Conservation (phyloP, 352 stramenopile genomes). For the Pythium coloratum region DNA sequence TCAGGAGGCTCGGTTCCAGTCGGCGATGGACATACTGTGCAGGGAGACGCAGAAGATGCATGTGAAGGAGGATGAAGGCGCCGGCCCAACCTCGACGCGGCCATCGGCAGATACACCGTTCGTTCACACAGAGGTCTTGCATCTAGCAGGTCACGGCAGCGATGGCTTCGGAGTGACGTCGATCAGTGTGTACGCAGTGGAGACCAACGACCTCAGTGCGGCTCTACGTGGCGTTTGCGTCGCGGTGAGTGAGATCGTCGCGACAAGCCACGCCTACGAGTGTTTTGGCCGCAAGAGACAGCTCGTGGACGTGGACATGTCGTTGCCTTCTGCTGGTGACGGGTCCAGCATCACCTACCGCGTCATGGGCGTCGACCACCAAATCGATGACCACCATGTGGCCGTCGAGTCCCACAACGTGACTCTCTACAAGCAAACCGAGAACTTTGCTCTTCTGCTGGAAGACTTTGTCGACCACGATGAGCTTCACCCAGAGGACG, state of each 20-base stretch:
- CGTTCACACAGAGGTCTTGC: neutral
- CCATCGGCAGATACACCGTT: neutral
- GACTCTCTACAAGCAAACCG: too few species aligned
- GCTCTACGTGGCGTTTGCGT: constrained; percentile 26
- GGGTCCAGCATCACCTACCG: constrained; percentile 28
- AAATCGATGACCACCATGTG: too few species aligned
- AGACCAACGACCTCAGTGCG: constrained; percentile 27
- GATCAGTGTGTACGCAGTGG: constrained; percentile 35
- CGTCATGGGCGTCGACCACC: constrained; percentile 19
- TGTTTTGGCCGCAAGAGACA: constrained; percentile 18
- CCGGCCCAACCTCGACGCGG: neutral
- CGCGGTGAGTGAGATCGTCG: constrained; percentile 26
- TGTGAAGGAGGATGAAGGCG: too few species aligned
- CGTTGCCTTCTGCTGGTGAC: neutral
- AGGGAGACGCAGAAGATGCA: constrained; percentile 2
- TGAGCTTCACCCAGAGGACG: too few species aligned
- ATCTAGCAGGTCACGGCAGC: neutral
- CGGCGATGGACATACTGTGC: constrained; percentile 17
- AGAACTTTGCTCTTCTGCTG: too few species aligned
- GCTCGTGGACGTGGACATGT: constrained; percentile 12
- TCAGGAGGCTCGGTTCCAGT: constrained; percentile 7
- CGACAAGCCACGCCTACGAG: constrained; percentile 31
- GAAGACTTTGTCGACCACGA: too few species aligned
- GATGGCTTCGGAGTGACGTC: constrained; percentile 31
- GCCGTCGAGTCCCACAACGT: too few species aligned